Base-by-base conservation (phyloP, 2,329 filamentous ascomycete species). In the Claviceps fusiformis region DNA sequence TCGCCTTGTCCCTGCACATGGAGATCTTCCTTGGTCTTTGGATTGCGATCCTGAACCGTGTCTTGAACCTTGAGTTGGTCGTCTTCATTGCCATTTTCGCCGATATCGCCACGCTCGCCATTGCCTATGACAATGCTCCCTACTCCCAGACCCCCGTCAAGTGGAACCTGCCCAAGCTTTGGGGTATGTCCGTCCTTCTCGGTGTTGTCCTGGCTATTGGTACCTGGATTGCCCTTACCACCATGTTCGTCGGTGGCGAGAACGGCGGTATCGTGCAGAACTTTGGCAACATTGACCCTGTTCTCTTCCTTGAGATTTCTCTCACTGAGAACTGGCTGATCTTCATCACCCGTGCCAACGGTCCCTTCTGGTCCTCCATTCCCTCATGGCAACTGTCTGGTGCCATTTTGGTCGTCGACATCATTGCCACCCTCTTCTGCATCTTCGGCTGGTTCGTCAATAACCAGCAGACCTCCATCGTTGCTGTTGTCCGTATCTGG, bases 31-130 rank as follows among this genome's bases (percentile, higher is more conserved):
- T 95, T 52, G 89, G 89, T 69, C 81, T 95, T 57, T 95, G 89
- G 89, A 93, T 95, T 64, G 87, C 86, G 63, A 91, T 92, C 63
- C 77, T 92, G 63, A 93, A 95, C 78, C 77, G 82, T 59, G 87
- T 82, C 58, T 79, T 95, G 60, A 90, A 95, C 75, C 82, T 95
- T 61, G 81, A 93, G 70, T 76, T 95, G 52, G 86, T 95, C 58
- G 89, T 95, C 71, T 95, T 95, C 78, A 91, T 95, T 67, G 90
- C 90, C 68, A 95, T 95, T 66, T 95, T 95, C 70, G 90, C 89
- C 57, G 89, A 95, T 73, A 88, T 95, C 62, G 90, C 89, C 58
- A 95, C 89, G 59, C 78, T 95, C 54, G 89, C 90, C 61, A 95
- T 95, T 67, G 89, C 89, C 61, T 95, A 95, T 73, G 90, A 95